Evolutionary conservation across 768 basidiomycete species (phyloP), one percentile per base, ranked within the genome.

Genomic region (Mycena crocata): DNA sequence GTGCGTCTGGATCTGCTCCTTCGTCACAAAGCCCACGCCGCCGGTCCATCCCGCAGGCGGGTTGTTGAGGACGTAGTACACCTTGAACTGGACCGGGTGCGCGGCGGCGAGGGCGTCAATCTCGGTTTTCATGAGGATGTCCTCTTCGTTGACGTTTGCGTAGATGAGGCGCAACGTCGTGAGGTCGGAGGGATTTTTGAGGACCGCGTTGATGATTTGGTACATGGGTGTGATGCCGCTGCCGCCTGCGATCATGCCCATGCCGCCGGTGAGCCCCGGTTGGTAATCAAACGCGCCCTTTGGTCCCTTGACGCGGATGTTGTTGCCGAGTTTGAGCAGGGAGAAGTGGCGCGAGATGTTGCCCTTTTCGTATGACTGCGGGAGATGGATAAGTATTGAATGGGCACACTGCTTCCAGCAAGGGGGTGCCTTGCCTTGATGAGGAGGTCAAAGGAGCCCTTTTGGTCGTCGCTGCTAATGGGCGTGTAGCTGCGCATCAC

Each of bases 141-240:
- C 98, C 61, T 96, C 93, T 63, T 84, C 76, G 79, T 91, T 92
- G 69, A 98, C 96, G 80, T 99, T 99, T 71, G 98, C 98, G 80
- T 99, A 99, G 76, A 99, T 94, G 75, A 99, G 88, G 70, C 86
- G 87, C 74, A 99, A 79, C 71, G 85, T 88, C 42, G 97, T 98
- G 67, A 76, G 83, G 85, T 99, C 98, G 46, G 81, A 76, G n/a
- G 94, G 90, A 79, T 96, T 95, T 79, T 93, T 91, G 76, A 98
- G 87, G 15, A 91, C 89, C n/a, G 96, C 93, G 67, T 93, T 92
- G 80, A 98, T 92, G 84, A 99, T 94, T 77, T 99, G 97, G 73
- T 98, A 90, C 97, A 99, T 98, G 74, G 98, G 98, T 0, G 98
- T 97, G 78, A 99, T 97, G 61, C 98, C 98, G 3, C 98, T 99